phyloP scores from a whole-genome alignment of 768 basidiomycete species.

The Guyanaporus albipodus region DNA sequence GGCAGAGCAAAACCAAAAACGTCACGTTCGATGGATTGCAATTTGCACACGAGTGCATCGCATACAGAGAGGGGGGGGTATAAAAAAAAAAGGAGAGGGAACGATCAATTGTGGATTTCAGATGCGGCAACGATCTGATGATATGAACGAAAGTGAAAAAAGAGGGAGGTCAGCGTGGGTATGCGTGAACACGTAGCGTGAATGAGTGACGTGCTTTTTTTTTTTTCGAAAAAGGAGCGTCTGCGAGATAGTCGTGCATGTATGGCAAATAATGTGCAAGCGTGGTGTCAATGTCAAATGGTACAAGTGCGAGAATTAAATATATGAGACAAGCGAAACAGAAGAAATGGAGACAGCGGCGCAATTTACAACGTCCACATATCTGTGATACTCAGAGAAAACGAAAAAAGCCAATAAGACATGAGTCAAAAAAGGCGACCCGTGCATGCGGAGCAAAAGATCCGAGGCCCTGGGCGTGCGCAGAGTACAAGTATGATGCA shows the following conservation, averaged over 20 bases:
- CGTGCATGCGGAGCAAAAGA: slow-evolving; percentile 5
- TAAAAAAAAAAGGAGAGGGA: too few relatives aligned
- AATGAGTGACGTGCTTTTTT: too few relatives aligned
- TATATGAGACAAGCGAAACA: slow-evolving; percentile 21
- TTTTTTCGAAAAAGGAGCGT: slow-evolving; percentile 8
- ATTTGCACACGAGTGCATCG: too few relatives aligned
- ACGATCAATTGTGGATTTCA: too few relatives aligned
- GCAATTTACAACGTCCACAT: slow-evolving; percentile 15
- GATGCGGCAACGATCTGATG: slow-evolving; percentile 8
- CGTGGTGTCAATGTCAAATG: slow-evolving; percentile 14
- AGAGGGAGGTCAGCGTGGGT: too few relatives aligned
- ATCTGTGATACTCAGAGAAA: slow-evolving; percentile 2
- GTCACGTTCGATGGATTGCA: too few relatives aligned
- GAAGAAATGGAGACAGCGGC: background rate
- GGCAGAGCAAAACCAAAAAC: too few relatives aligned
- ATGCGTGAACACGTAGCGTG: too few relatives aligned
- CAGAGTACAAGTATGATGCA: slow-evolving; percentile 20
- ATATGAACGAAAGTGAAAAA: background rate
- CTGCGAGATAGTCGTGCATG: slow-evolving; percentile 4
- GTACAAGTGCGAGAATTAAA: slow-evolving; percentile 28
- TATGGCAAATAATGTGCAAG: slow-evolving; percentile 2
- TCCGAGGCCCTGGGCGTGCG: background rate
- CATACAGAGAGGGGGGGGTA: too few relatives aligned
- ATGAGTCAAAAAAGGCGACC: slow-evolving; percentile 11
- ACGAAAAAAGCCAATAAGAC: slow-evolving; percentile 1